phyloP scores from a whole-genome alignment of 352 stramenopile genomes.

The Albugo candida region DNA sequence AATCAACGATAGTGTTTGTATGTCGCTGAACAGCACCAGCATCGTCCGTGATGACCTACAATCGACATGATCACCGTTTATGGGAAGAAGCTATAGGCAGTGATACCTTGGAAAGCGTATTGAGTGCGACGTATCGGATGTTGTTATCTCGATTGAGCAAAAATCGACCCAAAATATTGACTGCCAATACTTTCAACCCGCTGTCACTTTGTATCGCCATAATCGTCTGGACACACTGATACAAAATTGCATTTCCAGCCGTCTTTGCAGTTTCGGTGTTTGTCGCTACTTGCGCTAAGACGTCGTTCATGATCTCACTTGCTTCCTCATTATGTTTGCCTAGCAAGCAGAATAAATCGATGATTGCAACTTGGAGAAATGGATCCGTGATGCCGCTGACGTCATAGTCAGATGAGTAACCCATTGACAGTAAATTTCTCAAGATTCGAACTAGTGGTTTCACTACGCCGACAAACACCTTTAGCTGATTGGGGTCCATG shows the following conservation, averaged over 20 bases:
- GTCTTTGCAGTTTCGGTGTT: slow-evolving; percentile 99
- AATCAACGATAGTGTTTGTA: slow-evolving; percentile 90
- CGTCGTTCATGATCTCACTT: slow-evolving; percentile 89
- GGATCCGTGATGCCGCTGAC: slow-evolving; percentile 96
- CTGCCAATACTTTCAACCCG: slow-evolving; percentile 89
- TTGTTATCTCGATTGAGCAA: slow-evolving; percentile 99
- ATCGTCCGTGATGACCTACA: slow-evolving; percentile 58
- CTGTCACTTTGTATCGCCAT: slow-evolving; percentile 96
- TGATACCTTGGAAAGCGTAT: slow-evolving; percentile 84
- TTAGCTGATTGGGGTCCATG: slow-evolving; percentile 55
- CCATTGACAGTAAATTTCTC: slow-evolving; percentile 92
- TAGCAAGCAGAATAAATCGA: slow-evolving; percentile 88
- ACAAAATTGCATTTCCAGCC: slow-evolving; percentile 97
- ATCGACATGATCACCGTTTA: not conserved
- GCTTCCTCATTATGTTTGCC: slow-evolving; percentile 90
- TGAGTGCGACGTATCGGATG: slow-evolving; percentile 98
- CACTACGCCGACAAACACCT: slow-evolving; percentile 53
- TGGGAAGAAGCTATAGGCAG: slow-evolving; percentile 2
- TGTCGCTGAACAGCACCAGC: slow-evolving; percentile 92
- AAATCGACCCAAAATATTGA: slow-evolving; percentile 99
- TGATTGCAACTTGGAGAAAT: slow-evolving; percentile 87
- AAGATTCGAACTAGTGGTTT: slow-evolving; percentile 71
- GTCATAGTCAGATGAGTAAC: slow-evolving; percentile 97
- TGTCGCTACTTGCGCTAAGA: slow-evolving; percentile 98
- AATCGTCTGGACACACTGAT: slow-evolving; percentile 99